Percentiles rank a stretch among this genome's conserved stretches.
These are phyloP conservation scores for Agrocybe praecox DNA, from an alignment of 768 basidiomycete genomes.

Conservation along the genomic window DNA sequence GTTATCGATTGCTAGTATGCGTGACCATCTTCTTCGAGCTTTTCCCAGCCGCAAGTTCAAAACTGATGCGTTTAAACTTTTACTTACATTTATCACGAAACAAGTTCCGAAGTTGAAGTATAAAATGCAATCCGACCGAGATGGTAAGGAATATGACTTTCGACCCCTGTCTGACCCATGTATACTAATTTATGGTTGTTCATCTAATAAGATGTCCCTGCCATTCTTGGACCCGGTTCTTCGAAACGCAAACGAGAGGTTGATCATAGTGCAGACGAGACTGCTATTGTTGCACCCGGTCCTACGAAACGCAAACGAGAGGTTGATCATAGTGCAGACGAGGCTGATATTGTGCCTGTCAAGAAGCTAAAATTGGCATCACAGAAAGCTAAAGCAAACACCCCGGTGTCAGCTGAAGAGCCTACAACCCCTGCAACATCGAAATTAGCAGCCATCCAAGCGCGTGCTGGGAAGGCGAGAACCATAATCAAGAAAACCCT, in stretches of 20 bases:
- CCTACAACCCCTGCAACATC: background rate
- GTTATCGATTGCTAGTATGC: conserved; percentile 39
- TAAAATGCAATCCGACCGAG: background rate
- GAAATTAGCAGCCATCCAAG: background rate
- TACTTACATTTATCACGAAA: conserved; percentile 18
- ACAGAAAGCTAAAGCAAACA: background rate
- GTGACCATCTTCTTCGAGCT: conserved; percentile 4
- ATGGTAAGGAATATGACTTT: background rate
- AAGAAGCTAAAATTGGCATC: background rate
- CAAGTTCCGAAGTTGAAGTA: conserved; percentile 11
- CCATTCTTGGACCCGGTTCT: background rate
- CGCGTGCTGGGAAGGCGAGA: conserved; percentile 11
- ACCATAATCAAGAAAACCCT: conserved; percentile 1
- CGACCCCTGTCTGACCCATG: background rate
- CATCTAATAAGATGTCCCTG: too few species aligned
- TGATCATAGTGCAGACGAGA: background rate
- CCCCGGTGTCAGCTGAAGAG: background rate
- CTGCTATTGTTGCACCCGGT: background rate
- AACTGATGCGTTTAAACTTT: conserved; percentile 16
- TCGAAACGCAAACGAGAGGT: conserved; percentile 9
- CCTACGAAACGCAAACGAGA: conserved; percentile 8
- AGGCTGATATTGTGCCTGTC: background rate
- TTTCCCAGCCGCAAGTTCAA: background rate
- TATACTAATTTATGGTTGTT: too few species aligned
- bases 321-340: background rate